Percentiles rank a stretch among this genome's conserved stretches.
These are phyloP conservation scores for Malassezia slooffiae DNA, from an alignment of 1,284 basidiomycete genomes.

Conservation along the genomic window DNA sequence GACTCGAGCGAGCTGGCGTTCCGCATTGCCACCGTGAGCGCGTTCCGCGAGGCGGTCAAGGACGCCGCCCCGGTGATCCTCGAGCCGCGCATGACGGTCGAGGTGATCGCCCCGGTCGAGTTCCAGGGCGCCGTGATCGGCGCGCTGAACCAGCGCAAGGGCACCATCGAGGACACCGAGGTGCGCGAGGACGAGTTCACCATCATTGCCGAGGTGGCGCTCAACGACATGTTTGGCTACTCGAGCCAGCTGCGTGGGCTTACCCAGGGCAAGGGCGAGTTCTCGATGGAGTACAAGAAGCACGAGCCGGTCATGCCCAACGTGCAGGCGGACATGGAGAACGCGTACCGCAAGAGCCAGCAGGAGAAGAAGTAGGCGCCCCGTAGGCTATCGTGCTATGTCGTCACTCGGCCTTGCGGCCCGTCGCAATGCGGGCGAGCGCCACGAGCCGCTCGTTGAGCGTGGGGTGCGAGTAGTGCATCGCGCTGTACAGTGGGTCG, in stretches of 20 bases:
- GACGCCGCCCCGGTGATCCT: conserved; percentile 70
- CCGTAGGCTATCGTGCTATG: too few species aligned
- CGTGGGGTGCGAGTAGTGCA: conserved; percentile 42
- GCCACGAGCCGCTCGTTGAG: conserved; percentile 36
- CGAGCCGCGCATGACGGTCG: conserved; percentile 97
- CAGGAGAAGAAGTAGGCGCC: conserved; percentile 18
- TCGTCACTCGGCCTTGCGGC: too few species aligned
- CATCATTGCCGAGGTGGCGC: conserved; percentile 73
- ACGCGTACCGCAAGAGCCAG: conserved; percentile 41
- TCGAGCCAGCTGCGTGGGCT: conserved; percentile 60
- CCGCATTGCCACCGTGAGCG: conserved; percentile 75
- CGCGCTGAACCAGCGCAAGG: conserved; percentile 80
- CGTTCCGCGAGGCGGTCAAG: conserved; percentile 81
- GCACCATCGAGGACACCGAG: conserved; percentile 91
- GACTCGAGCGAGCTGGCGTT: conserved; percentile 97
- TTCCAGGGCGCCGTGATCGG: conserved; percentile 97
- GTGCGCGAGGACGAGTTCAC: conserved; percentile 96
- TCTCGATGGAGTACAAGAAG: conserved; percentile 75
- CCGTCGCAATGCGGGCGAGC: conserved; percentile 13
- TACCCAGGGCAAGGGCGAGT: conserved; percentile 58
- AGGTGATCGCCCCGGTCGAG: conserved; percentile 87
- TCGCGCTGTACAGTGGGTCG: conserved; percentile 41
- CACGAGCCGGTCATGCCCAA: conserved; percentile 80
- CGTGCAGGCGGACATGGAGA: conserved; percentile 71
- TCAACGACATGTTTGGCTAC: conserved; percentile 98